Conservation (phyloP, 352 stramenopile species). For the Globisporangium nodosum region DNA sequence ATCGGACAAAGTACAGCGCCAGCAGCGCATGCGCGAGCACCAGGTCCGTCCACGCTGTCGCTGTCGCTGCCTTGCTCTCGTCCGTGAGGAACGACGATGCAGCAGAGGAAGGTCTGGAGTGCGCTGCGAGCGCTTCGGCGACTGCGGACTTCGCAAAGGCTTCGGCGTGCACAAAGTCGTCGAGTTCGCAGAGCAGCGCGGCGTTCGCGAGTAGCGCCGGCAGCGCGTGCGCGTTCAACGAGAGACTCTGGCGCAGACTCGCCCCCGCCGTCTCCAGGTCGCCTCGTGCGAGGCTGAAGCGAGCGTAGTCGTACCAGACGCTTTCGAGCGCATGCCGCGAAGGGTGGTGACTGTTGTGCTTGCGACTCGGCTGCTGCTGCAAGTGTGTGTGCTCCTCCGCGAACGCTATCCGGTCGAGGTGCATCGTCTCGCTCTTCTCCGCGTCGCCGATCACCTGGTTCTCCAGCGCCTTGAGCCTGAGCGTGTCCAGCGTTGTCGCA, state of each 20-base stretch:
- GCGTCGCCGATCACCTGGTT: constrained; percentile 63
- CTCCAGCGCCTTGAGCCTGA: constrained; percentile 53
- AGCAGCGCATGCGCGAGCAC: constrained; percentile 54
- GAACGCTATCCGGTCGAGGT: constrained; percentile 62
- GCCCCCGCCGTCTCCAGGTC: constrained; percentile 51
- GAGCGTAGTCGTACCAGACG: constrained; percentile 64
- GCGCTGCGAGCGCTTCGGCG: constrained; percentile 14
- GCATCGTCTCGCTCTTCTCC: constrained; percentile 55
- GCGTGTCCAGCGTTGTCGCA: constrained; percentile 20
- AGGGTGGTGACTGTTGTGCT: constrained; percentile 1
- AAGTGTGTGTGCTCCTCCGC: constrained; percentile 22
- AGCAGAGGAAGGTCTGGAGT: constrained; percentile 8
- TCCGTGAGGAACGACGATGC: neutral
- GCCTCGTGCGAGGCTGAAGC: constrained; percentile 41
- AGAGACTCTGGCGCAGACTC: constrained; percentile 53
- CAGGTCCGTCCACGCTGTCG: constrained; percentile 9
- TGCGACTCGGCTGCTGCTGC: constrained; percentile 5
- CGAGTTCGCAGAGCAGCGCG: constrained; percentile 53
- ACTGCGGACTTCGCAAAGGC: constrained; percentile 40
- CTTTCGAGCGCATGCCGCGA: constrained; percentile 14
- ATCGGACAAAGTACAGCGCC: constrained; percentile 49
- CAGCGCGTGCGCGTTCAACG: constrained; percentile 34
- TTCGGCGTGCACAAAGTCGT: constrained; percentile 40
- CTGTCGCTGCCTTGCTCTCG: neutral
- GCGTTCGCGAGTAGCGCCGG: constrained; percentile 41